phyloP scores from a whole-genome alignment of 1,139 yeast genomes.

The Trichomonascaceae sp. region DNA sequence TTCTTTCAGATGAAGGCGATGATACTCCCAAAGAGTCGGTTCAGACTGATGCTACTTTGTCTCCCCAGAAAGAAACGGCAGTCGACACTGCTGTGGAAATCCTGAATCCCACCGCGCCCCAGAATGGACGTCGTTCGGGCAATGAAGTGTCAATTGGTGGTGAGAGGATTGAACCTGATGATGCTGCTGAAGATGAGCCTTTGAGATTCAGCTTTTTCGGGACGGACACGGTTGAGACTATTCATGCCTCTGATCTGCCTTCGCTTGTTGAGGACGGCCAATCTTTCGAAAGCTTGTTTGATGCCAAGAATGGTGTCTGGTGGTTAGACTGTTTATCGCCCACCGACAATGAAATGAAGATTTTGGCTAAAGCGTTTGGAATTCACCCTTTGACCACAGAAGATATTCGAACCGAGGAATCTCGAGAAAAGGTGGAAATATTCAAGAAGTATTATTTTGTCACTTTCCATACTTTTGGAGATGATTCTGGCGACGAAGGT shows the following conservation, averaged over 20 bases:
- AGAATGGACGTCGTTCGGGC: background rate
- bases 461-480: constrained; percentile 89
- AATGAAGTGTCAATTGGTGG: constrained; percentile 1
- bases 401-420: constrained; percentile 87
- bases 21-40: background rate
- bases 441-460: constrained; percentile 86
- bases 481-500: constrained; percentile 56
- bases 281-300: constrained; percentile 59
- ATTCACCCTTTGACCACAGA: constrained; percentile 95
- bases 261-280: constrained; percentile 62
- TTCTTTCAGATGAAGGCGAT: background rate
- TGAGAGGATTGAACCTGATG: constrained; percentile 3
- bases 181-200: background rate
- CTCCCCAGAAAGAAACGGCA: background rate
- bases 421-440: constrained; percentile 89
- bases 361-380: constrained; percentile 80
- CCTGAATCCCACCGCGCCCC: background rate
- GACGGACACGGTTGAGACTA: constrained; percentile 75
- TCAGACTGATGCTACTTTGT: background rate
- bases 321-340: constrained; percentile 94
- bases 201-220: constrained; percentile 76
- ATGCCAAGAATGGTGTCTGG: constrained; percentile 50
- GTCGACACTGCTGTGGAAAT: background rate
- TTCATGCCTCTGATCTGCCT: constrained; percentile 83
- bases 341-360: constrained; percentile 93